These are phyloP conservation scores for Aspergillus fructus DNA, from an alignment of 2,329 filamentous ascomycete species.

Conservation along the genomic window DNA sequence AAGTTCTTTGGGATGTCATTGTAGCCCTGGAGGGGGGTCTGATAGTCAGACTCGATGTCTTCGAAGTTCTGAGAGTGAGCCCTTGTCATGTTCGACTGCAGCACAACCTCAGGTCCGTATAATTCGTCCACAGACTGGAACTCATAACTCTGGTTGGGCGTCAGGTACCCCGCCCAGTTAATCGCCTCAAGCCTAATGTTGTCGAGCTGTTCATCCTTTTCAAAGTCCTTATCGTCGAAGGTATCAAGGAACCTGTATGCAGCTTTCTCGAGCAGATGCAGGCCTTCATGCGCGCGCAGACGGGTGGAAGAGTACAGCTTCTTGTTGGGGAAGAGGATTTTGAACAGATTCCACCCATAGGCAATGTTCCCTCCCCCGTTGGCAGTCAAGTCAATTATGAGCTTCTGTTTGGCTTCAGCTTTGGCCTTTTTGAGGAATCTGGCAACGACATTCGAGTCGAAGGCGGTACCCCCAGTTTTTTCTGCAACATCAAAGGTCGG, in stretches of 20 bases:
- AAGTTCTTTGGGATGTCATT: slow-evolving; percentile 20
- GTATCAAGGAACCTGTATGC: background rate
- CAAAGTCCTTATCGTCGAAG: background rate
- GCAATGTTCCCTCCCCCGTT: background rate
- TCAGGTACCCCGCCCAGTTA: background rate
- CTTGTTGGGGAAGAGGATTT: background rate
- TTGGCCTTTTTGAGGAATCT: background rate
- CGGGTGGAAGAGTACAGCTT: background rate
- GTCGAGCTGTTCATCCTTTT: background rate
- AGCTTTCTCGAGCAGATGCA: background rate
- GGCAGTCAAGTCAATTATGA: background rate
- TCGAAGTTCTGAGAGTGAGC: background rate
- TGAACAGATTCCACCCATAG: background rate
- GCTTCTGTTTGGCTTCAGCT: background rate
- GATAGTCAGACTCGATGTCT: background rate
- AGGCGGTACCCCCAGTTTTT: background rate
- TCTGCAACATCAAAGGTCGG: background rate
- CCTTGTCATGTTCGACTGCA: background rate
- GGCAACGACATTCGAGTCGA: background rate
- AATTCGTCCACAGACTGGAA: background rate
- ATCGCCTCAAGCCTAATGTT: background rate
- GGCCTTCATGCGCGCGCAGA: background rate
- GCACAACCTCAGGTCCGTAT: background rate
- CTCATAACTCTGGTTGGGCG: background rate
- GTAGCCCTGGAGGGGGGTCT: slow-evolving; percentile 10